Evolutionary conservation across 1,284 basidiomycete species (phyloP), one percentile per base, ranked within the genome.

Genomic region (Entoloma clypeatum): DNA sequence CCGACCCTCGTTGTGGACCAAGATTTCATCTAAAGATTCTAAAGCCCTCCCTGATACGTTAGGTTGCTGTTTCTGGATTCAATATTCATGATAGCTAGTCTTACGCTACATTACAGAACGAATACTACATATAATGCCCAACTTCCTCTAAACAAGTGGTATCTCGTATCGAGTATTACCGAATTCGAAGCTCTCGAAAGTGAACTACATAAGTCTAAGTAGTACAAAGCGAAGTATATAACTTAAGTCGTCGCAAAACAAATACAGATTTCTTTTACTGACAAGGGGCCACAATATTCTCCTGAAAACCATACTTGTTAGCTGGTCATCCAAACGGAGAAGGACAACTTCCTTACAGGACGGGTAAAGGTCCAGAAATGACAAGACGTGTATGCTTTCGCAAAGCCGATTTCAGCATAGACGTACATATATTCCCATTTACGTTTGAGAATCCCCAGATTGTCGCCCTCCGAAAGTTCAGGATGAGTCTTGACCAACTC

Each of bases 341-440:
- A 19, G 16, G 10, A 26, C 19, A 32, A 23, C 2, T 17, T 22
- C 51, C 65, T 47, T 41, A 64, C 62, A 9, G 63, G 62, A 41
- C 63, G 61, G 41, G 54, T 61, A 44, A 68, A 68, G 11, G 62
- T 65, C 31, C 74, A 59, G 68, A 74, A 70, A 40, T 75, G 71
- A 38, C 69, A 72, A 16, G 71, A 67, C 38, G 73, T 71, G 50
- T 74, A 76, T 9, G 70, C 74, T 41, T 66, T 67, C 29, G 63
- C 61, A 54, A 74, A 75, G 2, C 74, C 73, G 23, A 70, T 70
- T 30, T 64, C 69, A 17, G 74, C 74, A 47, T 75, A 75, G 25
- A 68, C 72, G 45, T 75, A 75, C 36, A 77, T 64, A 49, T 75
- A 75, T 50, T 68, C 64, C 73, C 74, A 75, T 57, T 77, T 75